Conservation (phyloP, 129 eudicot genomes). For the Daucus carota region DH1_v3.0 NC_030381.2:27097501-27098000, state of each 20-base stretch:
- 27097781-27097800: conserved; percentile 33
- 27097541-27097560: too few relatives aligned
- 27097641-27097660: not conserved
- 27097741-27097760: conserved; percentile 73
- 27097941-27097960: not conserved
- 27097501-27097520: not conserved
- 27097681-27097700: conserved; percentile 27
- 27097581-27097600: too few relatives aligned
- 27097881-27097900: conserved; percentile 19
- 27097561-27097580: too few relatives aligned
- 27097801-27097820: conserved; percentile 26
- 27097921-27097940: conserved; percentile 24
- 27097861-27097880: conserved; percentile 21
- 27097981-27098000: not conserved
- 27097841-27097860: not conserved
- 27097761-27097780: conserved; percentile 48
- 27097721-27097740: conserved; percentile 45
- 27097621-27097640: not conserved
- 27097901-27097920: conserved; percentile 30
- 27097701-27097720: conserved; percentile 55
- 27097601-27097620: not conserved
- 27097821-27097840: not conserved
- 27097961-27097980: not conserved
- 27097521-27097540: not conserved
- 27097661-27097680: conserved; percentile 40